Conservation (phyloP, 805 yeast species). For the Zygosaccharomyces bailii region DNA sequence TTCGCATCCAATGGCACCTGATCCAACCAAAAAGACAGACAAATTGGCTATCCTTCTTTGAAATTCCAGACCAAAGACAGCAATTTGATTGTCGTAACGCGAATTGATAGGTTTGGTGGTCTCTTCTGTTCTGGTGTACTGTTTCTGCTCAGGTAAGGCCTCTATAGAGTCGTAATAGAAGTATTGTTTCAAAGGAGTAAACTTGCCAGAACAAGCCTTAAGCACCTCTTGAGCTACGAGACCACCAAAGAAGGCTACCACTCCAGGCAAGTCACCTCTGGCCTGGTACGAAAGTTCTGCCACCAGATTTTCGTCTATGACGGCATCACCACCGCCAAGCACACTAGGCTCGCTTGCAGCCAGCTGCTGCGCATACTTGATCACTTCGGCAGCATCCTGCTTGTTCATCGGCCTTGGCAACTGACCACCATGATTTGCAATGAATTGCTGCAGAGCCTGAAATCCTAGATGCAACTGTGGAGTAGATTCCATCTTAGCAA, state of each 20-base stretch:
- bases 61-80: conserved; percentile 81
- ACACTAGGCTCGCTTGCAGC: conserved; percentile 51
- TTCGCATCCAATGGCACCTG: conserved; percentile 99
- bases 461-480: conserved; percentile 87
- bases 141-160: conserved; percentile 65
- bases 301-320: conserved; percentile 65
- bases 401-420: conserved; percentile 76
- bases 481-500: conserved; percentile 91
- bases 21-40: conserved; percentile 86
- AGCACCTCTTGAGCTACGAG: conserved; percentile 93
- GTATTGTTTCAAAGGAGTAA: conserved; percentile 88
- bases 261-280: conserved; percentile 86
- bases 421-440: conserved; percentile 53
- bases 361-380: conserved; percentile 57
- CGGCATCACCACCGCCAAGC: conserved; percentile 52
- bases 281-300: conserved; percentile 79
- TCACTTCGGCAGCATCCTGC: conserved; percentile 67
- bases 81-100: conserved; percentile 93
- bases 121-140: conserved; percentile 61
- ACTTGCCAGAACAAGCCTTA: conserved; percentile 93
- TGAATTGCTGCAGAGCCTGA: conserved; percentile 80
- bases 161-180: conserved; percentile 93
- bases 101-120: conserved; percentile 72
- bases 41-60: conserved; percentile 72
- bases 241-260: conserved; percentile 90